Evolutionary conservation across 352 stramenopile species (phyloP), one percentile per base, ranked within the genome.

Genomic region (Globisporangium megalacanthum): DNA sequence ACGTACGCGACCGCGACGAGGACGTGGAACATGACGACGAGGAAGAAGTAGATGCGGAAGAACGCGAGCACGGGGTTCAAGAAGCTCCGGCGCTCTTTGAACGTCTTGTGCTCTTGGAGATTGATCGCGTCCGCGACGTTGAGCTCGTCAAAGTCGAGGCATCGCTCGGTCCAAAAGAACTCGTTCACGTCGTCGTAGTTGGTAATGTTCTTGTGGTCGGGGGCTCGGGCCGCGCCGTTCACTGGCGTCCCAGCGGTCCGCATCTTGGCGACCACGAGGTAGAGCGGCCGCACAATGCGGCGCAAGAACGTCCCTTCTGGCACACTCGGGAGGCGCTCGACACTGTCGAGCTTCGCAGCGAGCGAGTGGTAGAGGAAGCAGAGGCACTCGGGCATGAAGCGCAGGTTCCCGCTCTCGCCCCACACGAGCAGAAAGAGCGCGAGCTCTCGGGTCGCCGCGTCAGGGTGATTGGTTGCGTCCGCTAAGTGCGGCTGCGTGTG

Each of bases 101-200:
- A 94, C 37, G 85, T 92, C 74, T 94, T 94, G 64, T 77, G 77
- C 33, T 91, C 77, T 17, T 72, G 75, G 29, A 71, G 52, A 39
- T 77, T 70, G 52, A 94, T 69, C 20, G 86, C 86, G 35, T 86
- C 78, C 0, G 84, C 81, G 3, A 92, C 79, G 45, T 86, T 94
- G 44, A 78, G 75, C 55, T 92, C 82, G 63, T 95, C 83, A 68
- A 92, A 95, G 42, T 86, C 54, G 6, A 95, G 70, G 45, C 86
- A 94, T 20, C 68, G 70, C 36, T 75, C 66, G 51, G 68, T 76
- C 86, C 86, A 95, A 64, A 95, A 95, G 59, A 95, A 94, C 68
- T 95, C 86, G 68, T 95, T 95, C 54, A 93, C 76, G 62, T 95
- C 86, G 71, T 95, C 86, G 53, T 95, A 95, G 65, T 95, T 95